Evolutionary conservation across 371 early-diverging fungal species (phyloP), one percentile per base, ranked within the genome.

Genomic region (Syncephalastrum contaminatum): DNA sequence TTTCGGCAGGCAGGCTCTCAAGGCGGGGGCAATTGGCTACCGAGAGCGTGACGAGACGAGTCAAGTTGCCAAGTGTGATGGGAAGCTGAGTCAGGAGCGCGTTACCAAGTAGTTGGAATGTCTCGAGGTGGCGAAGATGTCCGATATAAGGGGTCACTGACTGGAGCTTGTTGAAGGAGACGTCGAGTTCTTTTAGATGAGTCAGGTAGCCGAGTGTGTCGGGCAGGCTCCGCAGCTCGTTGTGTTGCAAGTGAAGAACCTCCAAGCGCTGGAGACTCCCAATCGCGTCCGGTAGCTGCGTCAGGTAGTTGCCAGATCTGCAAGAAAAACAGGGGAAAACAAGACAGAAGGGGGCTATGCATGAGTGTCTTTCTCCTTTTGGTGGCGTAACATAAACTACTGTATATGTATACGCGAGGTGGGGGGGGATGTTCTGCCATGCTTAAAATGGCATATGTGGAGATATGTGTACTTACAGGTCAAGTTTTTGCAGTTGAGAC

Each of bases 1-100:
- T 59, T 55, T 91, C 90, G 6, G 89, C 88, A 4, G 94, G 96
- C 30, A 96, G 67, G 4, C 63, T 69, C 4, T 53, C 60, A 15
- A 96, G 53, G 46, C 48, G 7, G 6, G 81, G 77, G 64, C 92
- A 93, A 30, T 84, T 55, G 14, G 86, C 75, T 13, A 93, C 59
- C 69, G 91, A 88, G 5, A 89, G 67, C 25, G 82, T 79, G 4
- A 66, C 62, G 16, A 89, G 59, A n/a, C 16, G 64, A 19, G 48
- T 53, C 43, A 85, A 56, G 3, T 61, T 57, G 7, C 81, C 82
- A 15, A 88, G 47, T 54, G 84, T 74, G 0, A 70, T 66, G 0
- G 88, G 91, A 10, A 93, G 62, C 2, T 67, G 58, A 6, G 52
- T 56, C n/a, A 95, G 64, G 5, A 36, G 44, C 15, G 54, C 48